phyloP scores from a whole-genome alignment of 768 basidiomycete species.

The Glaciozyma martinii region DNA sequence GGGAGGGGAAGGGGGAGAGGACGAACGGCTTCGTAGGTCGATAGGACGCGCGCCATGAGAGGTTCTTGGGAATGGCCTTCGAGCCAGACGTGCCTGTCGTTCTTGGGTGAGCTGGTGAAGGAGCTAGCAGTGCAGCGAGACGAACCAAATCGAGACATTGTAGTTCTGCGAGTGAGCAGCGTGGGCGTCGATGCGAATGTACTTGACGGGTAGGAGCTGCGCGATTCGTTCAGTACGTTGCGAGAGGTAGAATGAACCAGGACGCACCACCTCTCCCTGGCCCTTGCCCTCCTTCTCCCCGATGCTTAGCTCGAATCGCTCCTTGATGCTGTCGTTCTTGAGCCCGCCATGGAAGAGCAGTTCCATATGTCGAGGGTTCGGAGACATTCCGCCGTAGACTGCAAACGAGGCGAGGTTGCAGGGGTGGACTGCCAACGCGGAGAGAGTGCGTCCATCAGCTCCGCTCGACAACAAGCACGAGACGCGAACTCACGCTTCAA shows the following conservation, averaged over 20 bases:
- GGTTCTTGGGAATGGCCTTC: background rate
- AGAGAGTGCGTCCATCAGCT: background rate
- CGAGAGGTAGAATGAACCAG: background rate
- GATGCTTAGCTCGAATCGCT: conserved; percentile 7
- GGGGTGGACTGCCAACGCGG: conserved; percentile 21
- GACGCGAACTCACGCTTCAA: conserved; percentile 12
- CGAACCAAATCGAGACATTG: conserved; percentile 26
- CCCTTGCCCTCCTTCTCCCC: background rate
- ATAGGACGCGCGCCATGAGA: background rate
- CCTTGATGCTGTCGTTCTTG: conserved; percentile 27
- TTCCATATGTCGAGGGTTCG: conserved; percentile 28
- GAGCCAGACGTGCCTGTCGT: conserved; percentile 25
- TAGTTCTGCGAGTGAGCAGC: conserved; percentile 12
- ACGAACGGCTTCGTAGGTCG: conserved; percentile 4
- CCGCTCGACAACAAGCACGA: background rate
- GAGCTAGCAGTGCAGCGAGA: background rate
- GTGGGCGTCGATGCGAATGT: conserved; percentile 22
- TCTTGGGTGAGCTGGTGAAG: background rate
- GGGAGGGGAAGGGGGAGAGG: background rate
- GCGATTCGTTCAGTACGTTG: background rate
- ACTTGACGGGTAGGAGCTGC: conserved; percentile 20
- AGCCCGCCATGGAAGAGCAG: conserved; percentile 20
- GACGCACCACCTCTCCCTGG: background rate
- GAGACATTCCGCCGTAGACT: conserved; percentile 28
- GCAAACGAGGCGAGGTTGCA: conserved; percentile 32